Conservation (phyloP, 139 green algal species). For the Marvania coccoides region DNA sequence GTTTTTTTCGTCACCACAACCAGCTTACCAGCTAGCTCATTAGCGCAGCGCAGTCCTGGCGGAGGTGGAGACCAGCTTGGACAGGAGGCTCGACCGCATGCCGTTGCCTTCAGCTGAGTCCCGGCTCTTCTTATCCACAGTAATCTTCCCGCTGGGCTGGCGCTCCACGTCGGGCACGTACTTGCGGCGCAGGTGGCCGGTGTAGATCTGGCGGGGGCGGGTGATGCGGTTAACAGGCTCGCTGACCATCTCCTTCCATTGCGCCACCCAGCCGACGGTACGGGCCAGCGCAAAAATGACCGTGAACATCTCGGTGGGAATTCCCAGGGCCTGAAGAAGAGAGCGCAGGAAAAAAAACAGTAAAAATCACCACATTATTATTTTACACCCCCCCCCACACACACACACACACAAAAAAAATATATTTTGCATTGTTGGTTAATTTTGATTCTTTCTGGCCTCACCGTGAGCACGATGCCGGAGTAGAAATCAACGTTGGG, state of each 20-base stretch:
- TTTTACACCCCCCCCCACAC: too few relatives aligned
- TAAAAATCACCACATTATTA: too few relatives aligned
- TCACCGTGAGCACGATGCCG: constrained; percentile 62
- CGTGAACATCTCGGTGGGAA: constrained; percentile 62
- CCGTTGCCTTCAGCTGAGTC: too few relatives aligned
- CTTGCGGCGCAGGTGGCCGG: constrained; percentile 28
- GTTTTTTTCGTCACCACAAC: too few relatives aligned
- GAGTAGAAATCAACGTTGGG: constrained; percentile 79
- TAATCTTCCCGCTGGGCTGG: neutral
- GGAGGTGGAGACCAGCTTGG: constrained; percentile 12
- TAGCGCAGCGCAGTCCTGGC: constrained; percentile 5
- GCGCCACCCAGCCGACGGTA: constrained; percentile 60
- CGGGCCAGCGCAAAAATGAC: constrained; percentile 66
- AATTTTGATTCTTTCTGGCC: too few relatives aligned
- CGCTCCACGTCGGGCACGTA: constrained; percentile 9
- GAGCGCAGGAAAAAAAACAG: too few relatives aligned
- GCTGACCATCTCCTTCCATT: constrained; percentile 68
- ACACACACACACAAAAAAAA: too few relatives aligned
- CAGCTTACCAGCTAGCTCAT: too few relatives aligned
- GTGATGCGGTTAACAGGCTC: constrained; percentile 39
- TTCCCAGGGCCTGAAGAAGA: constrained; percentile 60
- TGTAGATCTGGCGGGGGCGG: constrained; percentile 48
- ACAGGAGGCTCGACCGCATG: constrained; percentile 19
- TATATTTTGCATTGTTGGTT: too few relatives aligned
- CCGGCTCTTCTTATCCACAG: neutral